Evolutionary conservation across 331 rosid species (phyloP), one percentile per base, ranked within the genome.

Genomic region (Pyracantha coccinea): DNA sequence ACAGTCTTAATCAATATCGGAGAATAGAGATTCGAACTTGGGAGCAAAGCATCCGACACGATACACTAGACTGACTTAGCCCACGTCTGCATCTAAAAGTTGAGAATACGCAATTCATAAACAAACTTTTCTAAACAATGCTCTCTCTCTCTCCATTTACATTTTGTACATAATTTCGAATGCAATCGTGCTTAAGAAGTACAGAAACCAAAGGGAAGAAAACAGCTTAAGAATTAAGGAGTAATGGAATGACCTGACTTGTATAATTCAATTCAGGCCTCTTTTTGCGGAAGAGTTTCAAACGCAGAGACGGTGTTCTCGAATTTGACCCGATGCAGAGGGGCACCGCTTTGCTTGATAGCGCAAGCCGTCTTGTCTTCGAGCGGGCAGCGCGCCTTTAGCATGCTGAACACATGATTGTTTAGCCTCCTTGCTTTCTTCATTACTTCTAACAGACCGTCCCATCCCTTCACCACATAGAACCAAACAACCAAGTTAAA

Each of bases 341-440:
- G 99, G 72, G 99, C 99, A 27, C 99, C 97, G 35, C 99, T 94
- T 82, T 90, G 99, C 84, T 94, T 94, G 69, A 94, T 94, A 58
- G 97, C 99, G 66, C 99, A 94, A 21, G 99, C 99, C 66, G 96
- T 94, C 84, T 92, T 94, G 84, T 94, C 99, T 81, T 94, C 99
- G 62, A 94, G 95, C 5, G 99, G 99, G 67, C 99, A 94, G 35
- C 99, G 97, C 10, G 97, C 97, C 84, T 90, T 94, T 79, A 94
- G 86, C 97, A 94, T 94, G 74, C 97, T 91, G 84, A 94, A 94
- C 47, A 94, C 99, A 58, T 94, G 99, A 79, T 94, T 94, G 88
- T 94, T 91, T 82, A 94, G 65, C 86, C 99, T 87, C 86, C 99
- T 86, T 16, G 99, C 97, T 79, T 94, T 94, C 84, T 94, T 92